These are phyloP conservation scores for Dendrobium officinale DNA, from an alignment of 106 monocot species.

Conservation along the genomic window DNA sequence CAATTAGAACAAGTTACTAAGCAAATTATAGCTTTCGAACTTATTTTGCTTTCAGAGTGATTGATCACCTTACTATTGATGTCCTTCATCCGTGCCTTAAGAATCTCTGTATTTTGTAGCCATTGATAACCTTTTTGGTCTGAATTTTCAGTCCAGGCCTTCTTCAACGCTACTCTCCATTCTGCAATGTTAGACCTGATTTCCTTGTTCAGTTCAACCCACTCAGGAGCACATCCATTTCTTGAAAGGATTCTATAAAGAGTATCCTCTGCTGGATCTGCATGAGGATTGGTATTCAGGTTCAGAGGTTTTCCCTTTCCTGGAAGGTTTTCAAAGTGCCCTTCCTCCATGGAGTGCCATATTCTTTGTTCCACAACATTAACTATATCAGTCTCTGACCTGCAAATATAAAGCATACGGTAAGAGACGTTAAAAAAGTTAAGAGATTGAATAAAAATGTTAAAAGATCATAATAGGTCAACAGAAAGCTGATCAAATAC, in stretches of 20 bases:
- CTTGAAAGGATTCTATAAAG: slow-evolving; percentile 80
- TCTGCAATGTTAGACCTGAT: slow-evolving; percentile 42
- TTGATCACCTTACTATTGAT: slow-evolving; percentile 61
- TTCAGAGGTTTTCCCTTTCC: slow-evolving; percentile 91
- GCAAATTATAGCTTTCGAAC: too few species aligned
- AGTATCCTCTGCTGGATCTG: slow-evolving; percentile 87
- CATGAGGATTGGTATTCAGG: slow-evolving; percentile 68
- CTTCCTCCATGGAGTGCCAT: slow-evolving; percentile 97
- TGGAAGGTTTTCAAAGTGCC: slow-evolving; percentile 89
- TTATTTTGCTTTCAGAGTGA: background rate
- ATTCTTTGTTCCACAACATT: slow-evolving; percentile 90
- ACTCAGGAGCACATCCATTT: slow-evolving; percentile 93
- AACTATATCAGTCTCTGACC: slow-evolving; percentile 83
- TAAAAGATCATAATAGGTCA: background rate
- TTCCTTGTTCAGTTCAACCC: slow-evolving; percentile 96
- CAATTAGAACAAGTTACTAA: background rate
- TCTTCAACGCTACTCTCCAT: slow-evolving; percentile 61
- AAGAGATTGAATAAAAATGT: background rate
- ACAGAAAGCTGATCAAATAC: background rate
- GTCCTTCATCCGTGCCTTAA: slow-evolving; percentile 51
- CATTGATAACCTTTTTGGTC: slow-evolving; percentile 26
- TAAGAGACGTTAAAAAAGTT: background rate
- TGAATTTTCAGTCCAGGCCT: slow-evolving; percentile 25
- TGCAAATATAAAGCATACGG: slow-evolving; percentile 8
- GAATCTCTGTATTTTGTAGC: slow-evolving; percentile 24